Evolutionary conservation across 345 rosid genomes (phyloP).

Genomic region (Laguncularia racemosa): DNA sequence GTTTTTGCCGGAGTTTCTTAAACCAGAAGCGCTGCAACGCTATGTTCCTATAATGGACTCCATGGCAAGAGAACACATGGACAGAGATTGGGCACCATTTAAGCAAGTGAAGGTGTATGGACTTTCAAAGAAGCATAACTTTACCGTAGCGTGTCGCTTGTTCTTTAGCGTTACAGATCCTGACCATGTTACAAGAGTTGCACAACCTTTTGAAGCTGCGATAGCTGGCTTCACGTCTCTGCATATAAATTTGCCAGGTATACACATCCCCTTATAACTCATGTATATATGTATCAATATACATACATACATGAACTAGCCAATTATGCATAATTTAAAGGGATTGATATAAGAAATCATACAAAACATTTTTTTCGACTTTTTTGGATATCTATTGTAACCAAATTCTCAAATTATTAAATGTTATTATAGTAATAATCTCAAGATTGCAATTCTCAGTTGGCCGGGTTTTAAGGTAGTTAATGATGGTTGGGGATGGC

Average conservation of each 20-base stretch:
- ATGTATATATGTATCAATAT: too few relatives aligned
- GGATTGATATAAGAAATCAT: too few relatives aligned
- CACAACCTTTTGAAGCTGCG: background rate
- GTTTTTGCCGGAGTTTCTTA: background rate
- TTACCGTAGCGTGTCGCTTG: slow-evolving; percentile 9
- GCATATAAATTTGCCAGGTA: slow-evolving; percentile 14
- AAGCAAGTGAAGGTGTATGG: slow-evolving; percentile 5
- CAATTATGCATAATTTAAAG: too few relatives aligned
- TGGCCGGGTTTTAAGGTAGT: too few relatives aligned
- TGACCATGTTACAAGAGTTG: background rate
- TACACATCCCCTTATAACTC: background rate
- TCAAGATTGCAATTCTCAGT: too few relatives aligned
- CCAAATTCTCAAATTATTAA: too few relatives aligned
- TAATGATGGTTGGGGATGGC: too few relatives aligned
- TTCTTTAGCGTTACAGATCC: slow-evolving; percentile 7
- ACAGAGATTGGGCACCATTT: slow-evolving; percentile 1
- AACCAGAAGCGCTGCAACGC: slow-evolving; percentile 4
- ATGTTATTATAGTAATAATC: too few relatives aligned
- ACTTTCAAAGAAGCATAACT: slow-evolving; percentile 6
- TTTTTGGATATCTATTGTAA: too few relatives aligned
- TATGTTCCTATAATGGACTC: slow-evolving; percentile 15
- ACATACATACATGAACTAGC: too few relatives aligned
- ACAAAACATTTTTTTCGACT: too few relatives aligned
- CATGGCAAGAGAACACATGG: slow-evolving; percentile 2
- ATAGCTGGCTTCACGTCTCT: background rate